Conservation (phyloP, 2,329 filamentous ascomycete species). For the Dothideomycetidae sp. region DNA sequence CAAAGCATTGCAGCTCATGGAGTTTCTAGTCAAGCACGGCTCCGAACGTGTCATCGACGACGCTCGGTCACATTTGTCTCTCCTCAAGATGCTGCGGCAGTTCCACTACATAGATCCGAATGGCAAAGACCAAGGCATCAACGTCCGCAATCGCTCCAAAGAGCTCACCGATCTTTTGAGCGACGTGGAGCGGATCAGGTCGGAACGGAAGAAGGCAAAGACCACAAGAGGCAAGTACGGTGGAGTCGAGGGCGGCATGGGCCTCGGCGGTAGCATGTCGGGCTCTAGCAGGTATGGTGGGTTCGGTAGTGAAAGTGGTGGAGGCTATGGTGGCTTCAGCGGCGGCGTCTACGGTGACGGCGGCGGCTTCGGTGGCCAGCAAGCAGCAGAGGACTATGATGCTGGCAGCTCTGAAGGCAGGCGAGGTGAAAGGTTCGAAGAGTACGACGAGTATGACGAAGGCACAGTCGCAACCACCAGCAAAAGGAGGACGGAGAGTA, state of each 20-base stretch:
- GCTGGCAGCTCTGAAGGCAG: conserved; percentile 52
- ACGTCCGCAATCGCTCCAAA: conserved; percentile 91
- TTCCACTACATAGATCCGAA: conserved; percentile 95
- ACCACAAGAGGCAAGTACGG: conserved; percentile 87
- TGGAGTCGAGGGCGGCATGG: conserved; percentile 72
- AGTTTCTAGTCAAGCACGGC: conserved; percentile 95
- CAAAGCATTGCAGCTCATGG: conserved; percentile 86
- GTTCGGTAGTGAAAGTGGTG: conserved; percentile 62
- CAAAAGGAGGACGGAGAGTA: conserved; percentile 34
- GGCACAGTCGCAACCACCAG: conserved; percentile 39
- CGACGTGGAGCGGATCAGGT: conserved; percentile 73
- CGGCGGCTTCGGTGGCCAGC: conserved; percentile 75
- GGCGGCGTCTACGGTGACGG: conserved; percentile 85
- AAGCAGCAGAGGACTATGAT: conserved; percentile 38
- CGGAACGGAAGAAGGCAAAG: conserved; percentile 73
- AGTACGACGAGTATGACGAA: conserved; percentile 94
- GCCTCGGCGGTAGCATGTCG: conserved; percentile 41
- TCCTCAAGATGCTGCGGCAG: conserved; percentile 95
- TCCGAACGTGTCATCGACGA: conserved; percentile 96
- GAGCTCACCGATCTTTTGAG: conserved; percentile 86
- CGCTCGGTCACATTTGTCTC: conserved; percentile 82
- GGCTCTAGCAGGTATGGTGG: conserved; percentile 61
- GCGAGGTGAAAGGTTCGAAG: conserved; percentile 69
- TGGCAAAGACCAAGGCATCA: conserved; percentile 95
- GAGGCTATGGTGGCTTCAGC: conserved; percentile 50